Evolutionary conservation across 345 rosid species (phyloP).

Genomic region (Brassica cretica): DNA sequence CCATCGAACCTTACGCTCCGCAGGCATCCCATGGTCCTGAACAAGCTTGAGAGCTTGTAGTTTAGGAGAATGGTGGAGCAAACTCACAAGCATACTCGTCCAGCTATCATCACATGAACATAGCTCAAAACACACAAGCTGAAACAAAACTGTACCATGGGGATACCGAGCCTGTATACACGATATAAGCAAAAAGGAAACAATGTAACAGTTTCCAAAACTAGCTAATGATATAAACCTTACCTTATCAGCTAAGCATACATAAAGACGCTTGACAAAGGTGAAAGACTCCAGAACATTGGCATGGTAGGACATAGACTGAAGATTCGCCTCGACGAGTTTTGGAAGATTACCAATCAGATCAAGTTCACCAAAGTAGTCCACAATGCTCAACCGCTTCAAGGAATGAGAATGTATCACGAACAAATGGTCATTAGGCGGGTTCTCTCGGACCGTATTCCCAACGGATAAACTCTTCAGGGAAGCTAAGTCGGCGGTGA

Average conservation of each 20-base stretch:
- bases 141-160: neutral
- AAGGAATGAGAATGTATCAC: neutral
- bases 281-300: neutral
- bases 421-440: neutral
- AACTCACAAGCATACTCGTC: neutral
- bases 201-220: neutral
- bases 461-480: neutral
- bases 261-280: neutral
- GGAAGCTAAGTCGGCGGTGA: neutral
- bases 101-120: neutral
- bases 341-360: neutral
- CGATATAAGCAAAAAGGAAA: neutral
- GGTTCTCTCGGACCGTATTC: neutral
- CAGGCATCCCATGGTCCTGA: neutral
- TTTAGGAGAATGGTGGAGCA: neutral
- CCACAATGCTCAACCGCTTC: neutral
- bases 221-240: neutral
- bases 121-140: neutral
- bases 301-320: neutral
- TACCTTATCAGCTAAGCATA: neutral
- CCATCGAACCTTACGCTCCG: neutral
- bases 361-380: neutral
- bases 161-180: neutral
- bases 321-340: neutral
- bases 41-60: neutral